These are phyloP conservation scores for Aspergillus egyptiacus DNA, from an alignment of 495 filamentous ascomycete genomes.

Conservation along the genomic window DNA sequence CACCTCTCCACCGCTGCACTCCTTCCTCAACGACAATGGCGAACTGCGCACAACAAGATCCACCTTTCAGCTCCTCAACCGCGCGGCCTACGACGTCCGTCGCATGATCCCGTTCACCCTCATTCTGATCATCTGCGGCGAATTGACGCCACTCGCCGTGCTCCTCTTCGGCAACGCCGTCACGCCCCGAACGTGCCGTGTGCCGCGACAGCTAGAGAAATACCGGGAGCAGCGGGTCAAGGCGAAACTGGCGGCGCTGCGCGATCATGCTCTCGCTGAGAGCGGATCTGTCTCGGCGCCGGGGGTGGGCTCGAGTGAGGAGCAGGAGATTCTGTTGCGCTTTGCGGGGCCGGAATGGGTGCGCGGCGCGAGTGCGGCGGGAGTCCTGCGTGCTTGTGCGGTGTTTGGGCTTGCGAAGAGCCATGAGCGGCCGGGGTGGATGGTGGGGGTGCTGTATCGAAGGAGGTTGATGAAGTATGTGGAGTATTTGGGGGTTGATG, in stretches of 20 bases:
- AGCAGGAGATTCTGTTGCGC: conserved; percentile 22
- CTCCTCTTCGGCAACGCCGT: conserved; percentile 58
- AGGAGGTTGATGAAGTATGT: conserved; percentile 37
- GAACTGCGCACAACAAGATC: conserved; percentile 41
- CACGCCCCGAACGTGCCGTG: conserved; percentile 73
- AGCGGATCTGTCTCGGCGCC: conserved; percentile 13
- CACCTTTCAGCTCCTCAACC: conserved; percentile 60
- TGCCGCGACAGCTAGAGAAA: conserved; percentile 64
- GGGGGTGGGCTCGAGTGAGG: conserved; percentile 17
- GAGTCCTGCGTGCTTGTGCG: conserved; percentile 40
- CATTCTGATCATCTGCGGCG: conserved; percentile 69
- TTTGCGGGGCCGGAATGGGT: conserved; percentile 22
- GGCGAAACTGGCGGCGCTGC: conserved; percentile 29
- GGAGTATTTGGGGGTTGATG: conserved; percentile 54
- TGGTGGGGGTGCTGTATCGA: conserved; percentile 34
- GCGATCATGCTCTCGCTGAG: conserved; percentile 11
- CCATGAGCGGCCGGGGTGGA: conserved; percentile 26
- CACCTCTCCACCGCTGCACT: conserved; percentile 28
- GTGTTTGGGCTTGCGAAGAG: conserved; percentile 41
- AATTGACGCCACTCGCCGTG: conserved; percentile 74
- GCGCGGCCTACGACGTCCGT: conserved; percentile 59
- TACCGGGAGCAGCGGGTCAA: conserved; percentile 46
- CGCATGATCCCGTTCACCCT: conserved; percentile 72
- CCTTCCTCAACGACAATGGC: conserved; percentile 1
- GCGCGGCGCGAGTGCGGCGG: conserved; percentile 15